Evolutionary conservation across 768 basidiomycete species (phyloP), one percentile per base, ranked within the genome.

Genomic region (Trametes elegans): DNA sequence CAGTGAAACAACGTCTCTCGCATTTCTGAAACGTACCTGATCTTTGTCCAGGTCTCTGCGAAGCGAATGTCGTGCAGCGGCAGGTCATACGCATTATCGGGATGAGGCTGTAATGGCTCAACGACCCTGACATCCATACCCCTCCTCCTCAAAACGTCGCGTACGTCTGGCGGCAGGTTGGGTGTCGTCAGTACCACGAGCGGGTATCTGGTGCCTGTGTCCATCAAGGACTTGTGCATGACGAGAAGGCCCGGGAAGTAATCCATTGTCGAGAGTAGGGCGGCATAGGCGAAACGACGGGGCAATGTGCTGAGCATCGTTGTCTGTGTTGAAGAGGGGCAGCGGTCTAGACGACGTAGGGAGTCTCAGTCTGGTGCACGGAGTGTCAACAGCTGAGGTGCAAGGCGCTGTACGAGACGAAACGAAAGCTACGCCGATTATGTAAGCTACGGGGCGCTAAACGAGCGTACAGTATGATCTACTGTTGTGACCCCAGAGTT

Each of bases 241-340:
- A 83, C 78, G 27, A 88, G 70, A 27, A 81, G 70, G 9, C 83
- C 85, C 53, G 78, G 70, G 24, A 87, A 71, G 66, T 87, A 87
- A 40, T 68, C 70, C 14, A 72, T 69, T 59, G 82, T 84, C 36
- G 93, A 93, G 63, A 95, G 75, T 51, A 96, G 74, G 16, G 92
- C 92, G 27, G 80, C 84, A 74, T 83, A 97, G 11, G 86, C 90
- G n/a, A n/a, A n/a, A 48, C 71, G 76, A 46, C 41, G 55, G 28
- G 55, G 35, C 63, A 62, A n/a, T n/a, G n/a, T 66, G 41, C 13
- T 59, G 53, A 29, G n/a, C n/a, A n/a, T n/a, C n/a, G n/a, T n/a
- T n/a, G n/a, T n/a, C n/a, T n/a, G n/a, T n/a, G n/a, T n/a, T n/a
- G n/a, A n/a, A n/a, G n/a, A n/a, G n/a, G n/a, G n/a, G n/a, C n/a